Base-by-base conservation (phyloP, 345 rosid species). In the Iberis pinnata region DNA sequence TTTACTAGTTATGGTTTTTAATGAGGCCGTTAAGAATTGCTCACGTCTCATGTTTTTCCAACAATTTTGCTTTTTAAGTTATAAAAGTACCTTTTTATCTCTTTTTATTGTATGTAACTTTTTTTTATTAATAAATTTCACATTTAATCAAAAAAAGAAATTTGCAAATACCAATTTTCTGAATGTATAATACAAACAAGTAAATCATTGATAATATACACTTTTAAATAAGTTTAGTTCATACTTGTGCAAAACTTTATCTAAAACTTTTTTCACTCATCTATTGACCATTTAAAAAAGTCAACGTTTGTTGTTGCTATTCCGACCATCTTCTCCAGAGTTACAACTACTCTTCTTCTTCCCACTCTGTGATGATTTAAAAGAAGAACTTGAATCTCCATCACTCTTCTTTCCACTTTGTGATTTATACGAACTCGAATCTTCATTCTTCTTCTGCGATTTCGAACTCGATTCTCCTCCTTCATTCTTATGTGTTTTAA, bases 291-390 rank as follows among this genome's bases (percentile, higher is more conserved):
- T n/a, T n/a, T 3, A 10, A 18, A 43, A 26, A 53, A 11, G 56
- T 67, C 45, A 67, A 60, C 26, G 67, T 60, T 53, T 67, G 67
- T 33, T 47, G 43, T 48, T 56, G 44, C 44, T 15, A 46, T 48
- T 53, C 19, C 43, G 15, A 57, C 51, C 53, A 24, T 47, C 61
- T 13, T 67, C 71, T 40, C 12, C 56, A 38, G 29, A 26, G 77
- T 64, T 61, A 67, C 66, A 19, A 69, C 70, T 32, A 32, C 43
- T n/a, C n/a, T n/a, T 45, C 45, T 58, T 66, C 31, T 67, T 52
- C 36, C 49, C 49, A 20, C 71, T 61, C 16, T 61, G 33, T 2
- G 58, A 49, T 36, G 18, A 40, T 26, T 49, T n/a, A n/a, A n/a
- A n/a, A n/a, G n/a, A 15, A 2, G 64, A 48, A 48, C 35, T 19